phyloP scores from a whole-genome alignment of 768 basidiomycete species.

The Phylloporus sp. region DNA sequence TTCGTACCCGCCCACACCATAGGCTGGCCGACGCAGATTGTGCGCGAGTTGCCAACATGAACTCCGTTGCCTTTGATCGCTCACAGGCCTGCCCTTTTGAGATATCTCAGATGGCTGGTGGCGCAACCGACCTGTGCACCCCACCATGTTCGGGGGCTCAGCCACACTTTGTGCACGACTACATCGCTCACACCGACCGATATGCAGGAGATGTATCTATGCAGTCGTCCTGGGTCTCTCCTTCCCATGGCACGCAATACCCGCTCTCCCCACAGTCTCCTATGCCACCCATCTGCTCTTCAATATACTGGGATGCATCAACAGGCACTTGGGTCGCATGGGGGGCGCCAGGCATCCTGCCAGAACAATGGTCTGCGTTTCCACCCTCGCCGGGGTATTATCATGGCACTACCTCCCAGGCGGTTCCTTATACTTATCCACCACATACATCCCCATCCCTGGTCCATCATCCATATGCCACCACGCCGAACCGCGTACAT shows the following conservation, averaged over 20 bases:
- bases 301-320: constrained; percentile 28
- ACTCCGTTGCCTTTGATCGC: constrained; percentile 16
- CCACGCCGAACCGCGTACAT: constrained; percentile 17
- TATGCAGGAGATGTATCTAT: constrained; percentile 19
- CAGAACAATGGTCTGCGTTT: constrained; percentile 30
- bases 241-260: constrained; percentile 28
- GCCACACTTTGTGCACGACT: constrained; percentile 24
- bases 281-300: constrained; percentile 24
- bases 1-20: constrained; percentile 24
- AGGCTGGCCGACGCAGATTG: constrained; percentile 21
- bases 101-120: constrained; percentile 16
- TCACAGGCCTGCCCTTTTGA: constrained; percentile 22
- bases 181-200: constrained; percentile 25
- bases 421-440: constrained; percentile 27
- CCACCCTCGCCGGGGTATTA: constrained; percentile 26
- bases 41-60: constrained; percentile 19
- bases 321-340: constrained; percentile 29
- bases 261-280: constrained; percentile 26
- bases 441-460: constrained; percentile 22
- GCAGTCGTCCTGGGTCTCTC: constrained; percentile 25
- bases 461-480: constrained; percentile 17
- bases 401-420: constrained; percentile 19
- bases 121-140: constrained; percentile 24
- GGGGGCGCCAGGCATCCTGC: constrained; percentile 21
- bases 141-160: constrained; percentile 19